Base-by-base conservation (phyloP, 2,329 filamentous ascomycete genomes). In the Fusarium piperis region DNA sequence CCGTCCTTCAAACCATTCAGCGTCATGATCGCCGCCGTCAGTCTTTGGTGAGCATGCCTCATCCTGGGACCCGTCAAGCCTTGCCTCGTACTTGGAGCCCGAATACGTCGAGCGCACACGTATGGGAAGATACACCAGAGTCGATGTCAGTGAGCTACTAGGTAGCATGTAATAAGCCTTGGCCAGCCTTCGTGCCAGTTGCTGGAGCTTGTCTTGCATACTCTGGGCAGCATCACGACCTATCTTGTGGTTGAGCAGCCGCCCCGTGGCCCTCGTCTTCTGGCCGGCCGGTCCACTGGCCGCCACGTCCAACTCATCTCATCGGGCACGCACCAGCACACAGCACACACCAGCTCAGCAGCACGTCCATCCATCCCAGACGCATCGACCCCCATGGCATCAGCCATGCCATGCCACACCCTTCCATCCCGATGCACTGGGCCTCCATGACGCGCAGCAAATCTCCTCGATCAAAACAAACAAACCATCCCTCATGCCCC, bases 401-500 rank as follows among this genome's bases (percentile, higher is more conserved):
- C 68, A 59, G 57, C 53, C 60, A 64, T 70, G 46, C 35, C 35
- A 30, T 55, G 28, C 58, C 56, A 35, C 58, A 38, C 62, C 59
- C 58, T 63, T 52, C 59, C 57, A 67, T 69, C 64, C 59, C 74
- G 71, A 75, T 75, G 38, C 58, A 53, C 65, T 32, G 62, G 73
- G 62, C 64, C 67, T 65, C 59, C 66, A 68, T 69, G 69, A 77
- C 73, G 74, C 75, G 73, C 75, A 77, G 64, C 71, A 75, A 73
- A 74, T 69, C 65, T 74, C 62, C 62, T 65, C 68, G 68, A 75
- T 76, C 77, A 79, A 74, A 79, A 79, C 71, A 79, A 79, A 78
- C 76, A 76, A 74, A 73, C 70, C 57, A 38, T 60, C 36, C 26
- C 44, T 48, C 44, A 48, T 48, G 44, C 44, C 44, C 44, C 44